Percentiles rank a stretch among this genome's conserved stretches.
Conservation (phyloP, 1,284 basidiomycete genomes). For the Cryptococcus sp. region DNA sequence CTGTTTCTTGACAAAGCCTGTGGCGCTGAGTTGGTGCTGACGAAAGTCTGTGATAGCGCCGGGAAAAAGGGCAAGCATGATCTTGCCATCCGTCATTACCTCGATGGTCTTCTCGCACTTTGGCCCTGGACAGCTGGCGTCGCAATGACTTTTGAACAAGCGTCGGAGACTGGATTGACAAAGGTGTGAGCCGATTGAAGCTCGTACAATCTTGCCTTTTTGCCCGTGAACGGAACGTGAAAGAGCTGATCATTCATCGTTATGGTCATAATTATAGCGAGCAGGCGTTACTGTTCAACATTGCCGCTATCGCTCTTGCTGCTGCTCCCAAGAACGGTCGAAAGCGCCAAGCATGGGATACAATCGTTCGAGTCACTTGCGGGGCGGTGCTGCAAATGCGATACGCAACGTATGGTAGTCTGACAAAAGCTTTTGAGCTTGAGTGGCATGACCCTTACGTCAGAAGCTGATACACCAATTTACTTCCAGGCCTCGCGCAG, state of each 20-base stretch:
- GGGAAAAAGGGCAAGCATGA: constrained; percentile 2
- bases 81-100: constrained; percentile 7
- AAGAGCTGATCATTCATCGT: not conserved
- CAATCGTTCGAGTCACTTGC: constrained; percentile 6
- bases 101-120: constrained; percentile 2
- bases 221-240: not conserved
- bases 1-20: not conserved
- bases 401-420: constrained; percentile 2
- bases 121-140: constrained; percentile 9
- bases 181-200: constrained; percentile 1
- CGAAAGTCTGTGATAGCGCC: not conserved
- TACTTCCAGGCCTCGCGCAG: constrained; percentile 4
- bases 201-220: not conserved
- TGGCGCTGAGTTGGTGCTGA: not conserved
- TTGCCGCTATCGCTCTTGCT: constrained; percentile 8
- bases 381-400: constrained; percentile 5
- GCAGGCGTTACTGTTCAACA: constrained; percentile 11
- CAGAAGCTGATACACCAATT: not conserved
- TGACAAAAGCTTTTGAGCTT: constrained; percentile 12
- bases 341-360: constrained; percentile 7
- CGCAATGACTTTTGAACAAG: constrained; percentile 2
- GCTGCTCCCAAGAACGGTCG: constrained; percentile 4
- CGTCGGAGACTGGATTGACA: not conserved
- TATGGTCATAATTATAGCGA: not conserved
- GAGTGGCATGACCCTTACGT: not conserved